Evolutionary conservation across 257 asterid species (phyloP).

Genomic region (Jacaranda mimosifolia): DNA sequence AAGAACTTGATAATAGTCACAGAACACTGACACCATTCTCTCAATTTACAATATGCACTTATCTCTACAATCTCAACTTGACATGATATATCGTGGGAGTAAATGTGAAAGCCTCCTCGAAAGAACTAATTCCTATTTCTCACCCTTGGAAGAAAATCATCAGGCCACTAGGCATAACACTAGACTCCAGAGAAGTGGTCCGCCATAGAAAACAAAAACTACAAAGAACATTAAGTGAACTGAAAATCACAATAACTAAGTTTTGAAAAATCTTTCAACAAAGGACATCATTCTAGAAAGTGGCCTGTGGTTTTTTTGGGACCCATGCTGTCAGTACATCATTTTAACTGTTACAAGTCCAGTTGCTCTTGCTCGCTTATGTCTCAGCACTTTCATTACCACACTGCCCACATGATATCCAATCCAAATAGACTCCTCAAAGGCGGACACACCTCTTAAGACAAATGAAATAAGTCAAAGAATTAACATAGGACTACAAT

Average conservation of each 20-base stretch:
- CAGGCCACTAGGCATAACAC: not conserved
- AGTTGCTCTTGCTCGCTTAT: constrained; percentile 1
- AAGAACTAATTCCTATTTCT: not conserved
- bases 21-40: not conserved
- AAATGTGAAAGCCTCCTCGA: not conserved
- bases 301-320: not conserved
- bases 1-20: constrained; percentile 15
- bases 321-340: not conserved
- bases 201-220: not conserved
- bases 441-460: not conserved
- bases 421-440: not conserved
- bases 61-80: not conserved
- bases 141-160: not conserved
- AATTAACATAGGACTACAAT: too few relatives aligned
- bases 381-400: not conserved
- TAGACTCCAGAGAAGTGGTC: not conserved
- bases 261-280: not conserved
- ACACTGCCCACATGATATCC: not conserved
- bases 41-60: not conserved
- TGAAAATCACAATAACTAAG: constrained; percentile 3
- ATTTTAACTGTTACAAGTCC: not conserved
- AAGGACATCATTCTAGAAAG: not conserved
- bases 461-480: not conserved
- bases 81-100: not conserved
- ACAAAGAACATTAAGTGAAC: not conserved